Evolutionary conservation across 1,284 basidiomycete genomes (phyloP), one percentile per base, ranked within the genome.

Genomic region (Fomitopsis betulina): DNA sequence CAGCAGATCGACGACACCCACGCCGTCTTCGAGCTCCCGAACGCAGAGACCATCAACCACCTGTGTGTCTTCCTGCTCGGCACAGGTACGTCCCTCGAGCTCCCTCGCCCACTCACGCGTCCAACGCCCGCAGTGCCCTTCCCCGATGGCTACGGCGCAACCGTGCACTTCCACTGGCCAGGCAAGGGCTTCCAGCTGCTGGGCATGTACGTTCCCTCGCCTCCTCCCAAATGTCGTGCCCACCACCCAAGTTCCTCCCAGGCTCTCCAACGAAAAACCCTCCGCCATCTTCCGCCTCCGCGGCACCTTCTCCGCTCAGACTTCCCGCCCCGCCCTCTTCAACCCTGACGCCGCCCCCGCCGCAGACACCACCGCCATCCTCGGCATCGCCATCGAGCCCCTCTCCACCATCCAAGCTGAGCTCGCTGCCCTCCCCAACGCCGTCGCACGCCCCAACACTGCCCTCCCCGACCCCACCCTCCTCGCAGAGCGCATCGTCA

Each of bases 131-230:
- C 51, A 83, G 91, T 92, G 0, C 87, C 92, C 0, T 95, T 96
- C 65, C 94, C 94, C 0, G 89, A 92, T 27, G 93, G 93, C 5
- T 96, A 87, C 70, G 94, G 89, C 32, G 93, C 91, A 12, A 89
- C 93, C 0, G 92, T 96, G 1, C 94, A 96, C 72, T 89, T 96
- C 68, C 87, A 88, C 67, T 94, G 90, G 86, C 94, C 94, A 0
- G 91, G 89, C 13, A 90, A 86, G 68, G 93, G 93, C 3, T 96
- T 94, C 66, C 91, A 94, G 68, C 73, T 95, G 4, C 78, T 97
- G 23, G 94, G 94, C 67, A 91, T 93, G 93, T 93, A 69, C 69
- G 91, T 79, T 4, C 8, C 43, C 43, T 51, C 45, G 17, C 40
- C 42, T 19, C 21, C 25, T 27, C 13, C 27, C 13, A n/a, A n/a